phyloP scores from a whole-genome alignment of 1,284 basidiomycete genomes.

The Marasmius oreades region DNA sequence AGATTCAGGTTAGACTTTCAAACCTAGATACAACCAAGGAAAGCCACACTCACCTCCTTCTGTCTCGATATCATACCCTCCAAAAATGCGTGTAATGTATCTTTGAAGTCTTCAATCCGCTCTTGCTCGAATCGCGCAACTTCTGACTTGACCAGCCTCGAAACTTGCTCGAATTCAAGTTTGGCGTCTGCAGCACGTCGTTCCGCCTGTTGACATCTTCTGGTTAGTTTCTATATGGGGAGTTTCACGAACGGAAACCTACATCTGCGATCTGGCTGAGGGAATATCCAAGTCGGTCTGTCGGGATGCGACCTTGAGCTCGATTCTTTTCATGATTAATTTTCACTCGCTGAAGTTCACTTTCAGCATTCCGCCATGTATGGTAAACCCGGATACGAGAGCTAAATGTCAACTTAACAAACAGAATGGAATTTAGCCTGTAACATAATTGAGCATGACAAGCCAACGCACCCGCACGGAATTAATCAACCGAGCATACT shows the following conservation, averaged over 20 bases:
- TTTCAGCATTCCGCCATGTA: constrained; percentile 77
- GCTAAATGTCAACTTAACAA: constrained; percentile 72
- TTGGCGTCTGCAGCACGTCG: constrained; percentile 76
- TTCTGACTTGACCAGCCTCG: constrained; percentile 86
- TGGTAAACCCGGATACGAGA: constrained; percentile 84
- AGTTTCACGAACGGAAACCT: constrained; percentile 19
- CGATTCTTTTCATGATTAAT: constrained; percentile 80
- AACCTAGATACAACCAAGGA: constrained; percentile 4
- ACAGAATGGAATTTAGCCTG: constrained; percentile 2
- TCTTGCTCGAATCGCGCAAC: constrained; percentile 93
- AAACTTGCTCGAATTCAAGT: constrained; percentile 85
- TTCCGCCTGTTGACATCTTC: constrained; percentile 59
- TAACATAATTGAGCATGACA: not conserved
- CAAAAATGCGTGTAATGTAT: constrained; percentile 71
- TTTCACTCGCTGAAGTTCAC: constrained; percentile 70
- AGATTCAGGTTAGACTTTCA: constrained; percentile 2
- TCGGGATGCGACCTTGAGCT: constrained; percentile 63
- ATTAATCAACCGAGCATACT: constrained; percentile 89
- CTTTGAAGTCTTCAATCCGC: constrained; percentile 86
- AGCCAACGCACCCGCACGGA: constrained; percentile 73
- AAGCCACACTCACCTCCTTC: constrained; percentile 57
- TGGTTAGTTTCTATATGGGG: constrained; percentile 3
- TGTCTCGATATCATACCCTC: constrained; percentile 82
- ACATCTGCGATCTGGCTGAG: constrained; percentile 81
- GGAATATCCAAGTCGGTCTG: constrained; percentile 65